Evolutionary conservation across 2,329 filamentous ascomycete species (phyloP).

Genomic region (Penicillium sp.): DNA sequence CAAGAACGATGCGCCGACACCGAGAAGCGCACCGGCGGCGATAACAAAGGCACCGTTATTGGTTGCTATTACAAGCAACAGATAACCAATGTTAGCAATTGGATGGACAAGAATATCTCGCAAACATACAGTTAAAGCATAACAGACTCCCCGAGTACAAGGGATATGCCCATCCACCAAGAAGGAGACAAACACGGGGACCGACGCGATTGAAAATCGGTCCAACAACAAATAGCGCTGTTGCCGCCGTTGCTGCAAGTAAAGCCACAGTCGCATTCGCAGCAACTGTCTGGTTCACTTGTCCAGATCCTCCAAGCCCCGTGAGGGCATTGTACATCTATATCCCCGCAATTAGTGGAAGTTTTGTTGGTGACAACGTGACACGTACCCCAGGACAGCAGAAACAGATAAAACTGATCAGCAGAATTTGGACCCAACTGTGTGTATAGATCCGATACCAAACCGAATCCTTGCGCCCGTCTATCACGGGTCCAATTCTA

Average conservation of each 20-base stretch:
- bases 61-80: conserved; percentile 19
- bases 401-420: conserved; percentile 53
- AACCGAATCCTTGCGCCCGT: conserved; percentile 7
- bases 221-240: conserved; percentile 47
- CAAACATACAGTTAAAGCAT: conserved; percentile 41
- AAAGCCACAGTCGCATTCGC: conserved; percentile 50
- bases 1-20: conserved; percentile 47
- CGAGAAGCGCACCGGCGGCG: conserved; percentile 47
- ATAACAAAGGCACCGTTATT: conserved; percentile 48
- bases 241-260: conserved; percentile 44
- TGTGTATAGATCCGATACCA: conserved; percentile 38
- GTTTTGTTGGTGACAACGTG: background rate
- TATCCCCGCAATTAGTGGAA: background rate
- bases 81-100: background rate
- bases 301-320: conserved; percentile 49
- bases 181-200: conserved; percentile 43
- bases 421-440: conserved; percentile 50
- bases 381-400: conserved; percentile 42
- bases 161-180: conserved; percentile 50
- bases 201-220: conserved; percentile 47
- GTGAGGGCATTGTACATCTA: conserved; percentile 52
- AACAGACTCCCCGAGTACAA: conserved; percentile 48
- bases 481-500: conserved; percentile 6
- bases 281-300: conserved; percentile 48
- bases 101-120: background rate